These are phyloP conservation scores for Sordariomycetes sp. DNA, from an alignment of 2,329 filamentous ascomycete species.

Conservation along the genomic window DNA sequence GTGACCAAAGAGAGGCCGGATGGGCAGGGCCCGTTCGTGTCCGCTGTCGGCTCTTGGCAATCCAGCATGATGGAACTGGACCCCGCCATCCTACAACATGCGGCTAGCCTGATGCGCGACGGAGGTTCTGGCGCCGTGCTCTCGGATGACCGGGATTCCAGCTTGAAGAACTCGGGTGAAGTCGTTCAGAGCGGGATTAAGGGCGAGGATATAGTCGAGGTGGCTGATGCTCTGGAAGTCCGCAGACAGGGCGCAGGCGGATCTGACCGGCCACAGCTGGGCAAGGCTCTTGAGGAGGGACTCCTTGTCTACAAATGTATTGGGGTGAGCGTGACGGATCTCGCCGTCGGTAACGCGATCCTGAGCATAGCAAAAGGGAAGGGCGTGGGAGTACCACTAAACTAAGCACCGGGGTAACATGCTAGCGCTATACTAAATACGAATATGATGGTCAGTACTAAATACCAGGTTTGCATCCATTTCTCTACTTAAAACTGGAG, in stretches of 20 bases:
- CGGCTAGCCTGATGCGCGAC: background rate
- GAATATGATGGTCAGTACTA: background rate
- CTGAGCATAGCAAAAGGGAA: constrained; percentile 15
- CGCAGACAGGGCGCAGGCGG: constrained; percentile 3
- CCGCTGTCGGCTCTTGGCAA: constrained; percentile 41
- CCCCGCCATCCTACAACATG: constrained; percentile 40
- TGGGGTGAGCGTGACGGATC: constrained; percentile 21
- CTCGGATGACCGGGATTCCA: constrained; percentile 47
- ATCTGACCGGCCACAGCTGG: background rate
- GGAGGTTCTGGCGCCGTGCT: constrained; percentile 18
- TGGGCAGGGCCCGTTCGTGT: constrained; percentile 24
- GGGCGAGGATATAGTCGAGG: constrained; percentile 47
- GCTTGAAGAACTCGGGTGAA: constrained; percentile 55
- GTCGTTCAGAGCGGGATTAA: constrained; percentile 50
- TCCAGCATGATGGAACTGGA: constrained; percentile 58
- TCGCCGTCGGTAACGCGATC: constrained; percentile 17
- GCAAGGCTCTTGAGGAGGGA: constrained; percentile 10
- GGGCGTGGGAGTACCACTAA: constrained; percentile 13
- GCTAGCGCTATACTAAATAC: background rate
- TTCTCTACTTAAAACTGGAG: no score
- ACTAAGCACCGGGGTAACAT: background rate
- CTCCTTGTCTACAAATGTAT: constrained; percentile 11
- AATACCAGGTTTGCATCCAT: background rate
- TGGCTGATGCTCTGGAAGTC: constrained; percentile 31
- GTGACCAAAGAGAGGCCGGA: constrained; percentile 30